phyloP scores from a whole-genome alignment of 140 eudicot species.

The Stevia rebaudiana region DNA sequence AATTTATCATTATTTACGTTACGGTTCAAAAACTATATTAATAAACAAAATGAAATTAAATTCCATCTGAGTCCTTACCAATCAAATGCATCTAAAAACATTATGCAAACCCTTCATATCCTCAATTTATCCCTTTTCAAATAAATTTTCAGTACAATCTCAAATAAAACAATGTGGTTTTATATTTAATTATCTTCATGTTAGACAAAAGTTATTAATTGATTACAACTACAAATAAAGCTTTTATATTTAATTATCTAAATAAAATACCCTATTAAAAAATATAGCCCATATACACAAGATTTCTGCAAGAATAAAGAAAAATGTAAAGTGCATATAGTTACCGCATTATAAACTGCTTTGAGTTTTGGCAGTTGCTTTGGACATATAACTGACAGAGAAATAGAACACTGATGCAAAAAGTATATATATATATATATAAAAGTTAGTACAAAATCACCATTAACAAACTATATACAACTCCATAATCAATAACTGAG shows the following conservation, averaged over 20 bases:
- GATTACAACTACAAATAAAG: background rate
- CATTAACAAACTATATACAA: background rate
- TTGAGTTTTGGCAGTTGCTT: constrained; percentile 82
- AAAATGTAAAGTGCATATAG: background rate
- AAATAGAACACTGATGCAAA: constrained; percentile 60
- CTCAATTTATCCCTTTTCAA: background rate
- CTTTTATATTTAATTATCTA: background rate
- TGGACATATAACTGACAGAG: constrained; percentile 88
- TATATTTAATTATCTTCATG: too few species aligned
- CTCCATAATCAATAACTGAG: background rate
- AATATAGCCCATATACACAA: background rate
- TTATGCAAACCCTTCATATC: background rate
- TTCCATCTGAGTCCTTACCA: background rate
- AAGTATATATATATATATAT: too few species aligned
- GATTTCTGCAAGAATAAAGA: background rate
- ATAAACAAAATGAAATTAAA: background rate
- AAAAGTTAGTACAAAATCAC: constrained; percentile 6
- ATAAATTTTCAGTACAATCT: background rate
- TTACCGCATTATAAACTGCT: constrained; percentile 81
- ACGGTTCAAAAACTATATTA: background rate
- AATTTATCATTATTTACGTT: background rate
- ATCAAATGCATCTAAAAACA: background rate
- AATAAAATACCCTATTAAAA: background rate
- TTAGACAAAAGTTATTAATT: background rate
- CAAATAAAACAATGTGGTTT: background rate